A percentile compares a stretch with the other conserved stretches of the same genome.
Evolutionary conservation across 2,329 filamentous ascomycete species (phyloP).

Genomic region (Graphilbum sp.): DNA sequence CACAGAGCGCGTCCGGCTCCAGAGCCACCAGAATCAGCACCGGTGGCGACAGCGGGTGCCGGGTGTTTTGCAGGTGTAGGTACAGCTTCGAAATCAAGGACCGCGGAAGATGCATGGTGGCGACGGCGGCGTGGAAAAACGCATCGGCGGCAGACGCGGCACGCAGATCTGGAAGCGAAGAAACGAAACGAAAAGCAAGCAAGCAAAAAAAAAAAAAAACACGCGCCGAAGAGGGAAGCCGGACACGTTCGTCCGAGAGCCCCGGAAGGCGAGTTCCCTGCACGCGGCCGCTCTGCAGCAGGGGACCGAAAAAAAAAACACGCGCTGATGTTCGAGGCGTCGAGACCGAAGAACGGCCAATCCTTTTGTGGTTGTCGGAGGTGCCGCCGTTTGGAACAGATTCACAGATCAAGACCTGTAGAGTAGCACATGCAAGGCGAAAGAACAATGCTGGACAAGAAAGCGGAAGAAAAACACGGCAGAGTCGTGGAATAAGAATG

Average conservation of each 20-base stretch:
- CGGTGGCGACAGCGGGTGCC: constrained; percentile 79
- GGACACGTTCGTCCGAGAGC: no score
- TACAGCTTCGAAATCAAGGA: constrained; percentile 82
- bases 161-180: no score
- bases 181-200: no score
- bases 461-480: background rate
- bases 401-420: background rate
- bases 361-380: no score
- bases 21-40: constrained; percentile 85
- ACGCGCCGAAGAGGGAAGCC: background rate
- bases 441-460: background rate
- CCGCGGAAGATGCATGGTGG: constrained; percentile 81
- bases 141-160: constrained; percentile 4
- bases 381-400: no score
- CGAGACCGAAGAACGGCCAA: no score
- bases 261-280: no score
- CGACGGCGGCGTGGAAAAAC: constrained; percentile 4
- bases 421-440: background rate
- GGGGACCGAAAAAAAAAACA: no score
- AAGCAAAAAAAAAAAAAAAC: no score
- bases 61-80: constrained; percentile 67
- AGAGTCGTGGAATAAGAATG: background rate
- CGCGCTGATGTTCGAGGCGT: no score
- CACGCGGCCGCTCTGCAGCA: no score
- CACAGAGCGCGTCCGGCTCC: constrained; percentile 89